These are phyloP conservation scores for Nakazawaea wyomingensis DNA, from an alignment of 805 yeast species.

Conservation along the genomic window DNA sequence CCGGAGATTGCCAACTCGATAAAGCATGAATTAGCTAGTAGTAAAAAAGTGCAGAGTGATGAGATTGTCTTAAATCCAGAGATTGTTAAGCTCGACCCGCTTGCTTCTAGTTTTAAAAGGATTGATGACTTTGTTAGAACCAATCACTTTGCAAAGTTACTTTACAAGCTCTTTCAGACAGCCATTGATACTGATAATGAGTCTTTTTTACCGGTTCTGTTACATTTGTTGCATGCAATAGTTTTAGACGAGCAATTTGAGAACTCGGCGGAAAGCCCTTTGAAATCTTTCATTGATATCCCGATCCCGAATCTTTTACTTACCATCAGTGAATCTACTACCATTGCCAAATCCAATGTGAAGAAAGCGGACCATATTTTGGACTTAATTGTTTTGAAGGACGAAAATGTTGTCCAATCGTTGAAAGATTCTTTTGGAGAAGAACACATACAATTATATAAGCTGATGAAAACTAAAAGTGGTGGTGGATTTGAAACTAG, in stretches of 20 bases:
- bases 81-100: conserved; percentile 25
- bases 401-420: conserved; percentile 43
- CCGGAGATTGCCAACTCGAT: conserved; percentile 48
- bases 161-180: conserved; percentile 52
- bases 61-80: conserved; percentile 48
- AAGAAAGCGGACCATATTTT: conserved; percentile 55
- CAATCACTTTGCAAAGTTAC: conserved; percentile 46
- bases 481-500: conserved; percentile 45
- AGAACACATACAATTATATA: conserved; percentile 43
- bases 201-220: conserved; percentile 49
- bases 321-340: conserved; percentile 40
- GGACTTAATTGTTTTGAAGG: conserved; percentile 44
- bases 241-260: conserved; percentile 35
- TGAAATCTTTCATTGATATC: conserved; percentile 36
- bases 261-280: conserved; percentile 31
- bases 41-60: conserved; percentile 30
- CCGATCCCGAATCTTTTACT: conserved; percentile 56
- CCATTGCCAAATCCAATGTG: conserved; percentile 42
- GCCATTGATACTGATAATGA: conserved; percentile 49
- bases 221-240: conserved; percentile 67
- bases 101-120: conserved; percentile 29
- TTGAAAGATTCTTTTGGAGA: conserved; percentile 55
- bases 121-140: conserved; percentile 50
- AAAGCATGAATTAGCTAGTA: conserved; percentile 35
- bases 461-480: conserved; percentile 37